Evolutionary conservation across 805 yeast genomes (phyloP).

Genomic region (Barnettozyma populi): DNA sequence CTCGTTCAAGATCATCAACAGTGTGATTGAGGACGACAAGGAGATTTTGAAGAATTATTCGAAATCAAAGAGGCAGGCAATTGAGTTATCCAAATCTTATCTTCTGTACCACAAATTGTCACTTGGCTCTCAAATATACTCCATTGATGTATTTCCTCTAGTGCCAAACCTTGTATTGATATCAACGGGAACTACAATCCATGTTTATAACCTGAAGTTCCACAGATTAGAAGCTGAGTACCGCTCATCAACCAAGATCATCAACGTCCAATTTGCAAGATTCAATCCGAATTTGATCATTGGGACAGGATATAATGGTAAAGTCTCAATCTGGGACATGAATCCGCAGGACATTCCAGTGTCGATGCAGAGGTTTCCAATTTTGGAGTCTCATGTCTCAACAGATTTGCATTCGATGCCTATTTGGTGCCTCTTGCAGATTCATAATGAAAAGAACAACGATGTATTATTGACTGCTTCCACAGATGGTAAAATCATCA

Average conservation of each 20-base stretch:
- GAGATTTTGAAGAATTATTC: conserved; percentile 21
- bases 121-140: conserved; percentile 5
- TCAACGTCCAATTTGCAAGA: conserved; percentile 36
- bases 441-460: conserved; percentile 12
- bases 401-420: conserved; percentile 23
- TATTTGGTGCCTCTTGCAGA: conserved; percentile 18
- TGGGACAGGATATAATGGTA: conserved; percentile 47
- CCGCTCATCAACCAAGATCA: conserved; percentile 35
- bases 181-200: conserved; percentile 13
- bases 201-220: conserved; percentile 21
- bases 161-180: conserved; percentile 18
- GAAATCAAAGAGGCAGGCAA: conserved; percentile 12
- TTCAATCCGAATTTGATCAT: conserved; percentile 35
- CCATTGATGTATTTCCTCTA: conserved; percentile 17
- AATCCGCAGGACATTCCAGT: conserved; percentile 5
- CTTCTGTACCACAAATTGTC: conserved; percentile 6
- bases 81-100: conserved; percentile 12
- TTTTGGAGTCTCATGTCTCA: conserved; percentile 13
- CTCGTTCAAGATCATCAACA: conserved; percentile 22
- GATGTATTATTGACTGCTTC: conserved; percentile 24
- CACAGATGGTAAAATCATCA: conserved; percentile 28
- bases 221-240: conserved; percentile 32
- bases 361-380: conserved; percentile 11
- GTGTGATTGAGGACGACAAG: conserved; percentile 24
- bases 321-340: conserved; percentile 44